Evolutionary conservation across 2,329 filamentous ascomycete species (phyloP), one percentile per base, ranked within the genome.

Genomic region (Orbilia blumenaviensis): DNA sequence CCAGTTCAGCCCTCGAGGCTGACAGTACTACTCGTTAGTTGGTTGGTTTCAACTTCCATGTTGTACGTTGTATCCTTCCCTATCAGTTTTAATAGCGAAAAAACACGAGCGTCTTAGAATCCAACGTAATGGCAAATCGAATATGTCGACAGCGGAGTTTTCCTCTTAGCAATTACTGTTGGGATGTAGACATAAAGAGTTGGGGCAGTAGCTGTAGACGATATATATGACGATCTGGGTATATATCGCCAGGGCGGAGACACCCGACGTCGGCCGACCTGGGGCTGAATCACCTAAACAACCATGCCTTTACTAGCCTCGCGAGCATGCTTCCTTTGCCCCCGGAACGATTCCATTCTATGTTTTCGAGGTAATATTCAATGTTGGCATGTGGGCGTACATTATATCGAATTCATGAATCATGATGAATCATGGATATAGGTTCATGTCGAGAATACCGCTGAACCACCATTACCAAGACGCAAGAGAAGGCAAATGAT

Each of bases 111-210:
- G 18, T 27, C 6, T 9, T n/a, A 16, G 27, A 21, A 5, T 54
- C 48, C 27, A 54, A 54, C 29, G 34, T 54, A 34, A 32, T 2
- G 5, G 25, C 6, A 8, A 25, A 34, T 16, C n/a, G 7, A 12
- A 34, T 18, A 8, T 16, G n/a, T 54, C 25, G 32, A 34, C 48
- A 27, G 48, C 29, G 52, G 52, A 38, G 32, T 10, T 56, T 38
- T 23, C 52, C 52, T 56, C n/a, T n/a, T n/a, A n/a, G n/a, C n/a
- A n/a, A n/a, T n/a, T 56, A 18, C 52, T 38, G 52, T 38, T 56
- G 52, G 48, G 27, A 34, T 54, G n/a, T 34, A 14, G 16, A 27
- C 12, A 21, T 18, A 54, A 34, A n/a, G 12, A 46, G 42, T 46
- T 21, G 18, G 52, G 52, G 52, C n/a, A n/a, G n/a, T n/a, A 56